Conservation (phyloP, 345 rosid genomes). For the Populus davidiana region DNA sequence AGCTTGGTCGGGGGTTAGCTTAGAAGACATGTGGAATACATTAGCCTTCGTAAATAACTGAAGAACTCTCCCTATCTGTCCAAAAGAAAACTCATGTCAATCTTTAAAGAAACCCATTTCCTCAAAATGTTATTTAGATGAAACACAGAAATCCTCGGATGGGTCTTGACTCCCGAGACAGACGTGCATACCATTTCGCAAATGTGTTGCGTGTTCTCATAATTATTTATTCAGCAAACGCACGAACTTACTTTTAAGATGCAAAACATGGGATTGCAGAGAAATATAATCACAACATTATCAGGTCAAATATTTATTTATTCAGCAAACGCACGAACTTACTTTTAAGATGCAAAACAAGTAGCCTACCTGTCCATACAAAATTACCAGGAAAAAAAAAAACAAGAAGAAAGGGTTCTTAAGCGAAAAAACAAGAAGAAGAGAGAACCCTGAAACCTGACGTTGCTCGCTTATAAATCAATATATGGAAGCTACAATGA, state of each 20-base stretch:
- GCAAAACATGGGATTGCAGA: neutral
- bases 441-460: neutral
- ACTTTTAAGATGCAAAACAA: neutral
- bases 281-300: neutral
- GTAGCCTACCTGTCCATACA: neutral
- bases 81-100: neutral
- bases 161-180: constrained; percentile 6
- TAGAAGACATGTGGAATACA: constrained; percentile 1
- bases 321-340: constrained; percentile 10
- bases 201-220: constrained; percentile 6
- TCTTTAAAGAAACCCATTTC: neutral
- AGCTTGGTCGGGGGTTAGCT: constrained; percentile 38
- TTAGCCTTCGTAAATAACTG: neutral
- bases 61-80: neutral
- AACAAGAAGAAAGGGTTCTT: neutral
- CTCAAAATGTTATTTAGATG: neutral
- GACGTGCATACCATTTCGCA: constrained; percentile 49
- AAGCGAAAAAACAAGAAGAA: neutral
- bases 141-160: neutral
- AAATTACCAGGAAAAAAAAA: neutral
- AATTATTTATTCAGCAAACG: too few relatives aligned
- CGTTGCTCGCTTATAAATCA: neutral
- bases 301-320: constrained; percentile 18
- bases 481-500: neutral
- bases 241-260: too few relatives aligned